Percentiles rank a stretch among this genome's conserved stretches.
phyloP scores from a whole-genome alignment of 805 yeast genomes.

The Suhomyces tanzawaensis region DNA sequence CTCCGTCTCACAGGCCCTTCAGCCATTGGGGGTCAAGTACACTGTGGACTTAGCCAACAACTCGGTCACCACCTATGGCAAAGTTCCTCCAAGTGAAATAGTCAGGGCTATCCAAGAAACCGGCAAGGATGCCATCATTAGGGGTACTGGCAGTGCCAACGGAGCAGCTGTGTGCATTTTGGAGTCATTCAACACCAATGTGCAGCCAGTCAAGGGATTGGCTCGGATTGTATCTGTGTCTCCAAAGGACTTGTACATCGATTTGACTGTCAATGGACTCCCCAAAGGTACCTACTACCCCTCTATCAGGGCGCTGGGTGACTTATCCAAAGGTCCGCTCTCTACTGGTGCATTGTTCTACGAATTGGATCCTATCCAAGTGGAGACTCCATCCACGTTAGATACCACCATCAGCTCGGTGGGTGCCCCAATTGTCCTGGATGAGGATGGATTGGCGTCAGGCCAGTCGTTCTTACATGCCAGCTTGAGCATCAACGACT shows the following conservation, averaged over 20 bases:
- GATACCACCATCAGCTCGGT: conserved; percentile 32
- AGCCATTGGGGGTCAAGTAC: conserved; percentile 48
- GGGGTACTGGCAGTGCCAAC: conserved; percentile 87
- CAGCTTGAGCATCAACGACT: conserved; percentile 49
- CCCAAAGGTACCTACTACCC: conserved; percentile 67
- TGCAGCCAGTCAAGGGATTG: conserved; percentile 74
- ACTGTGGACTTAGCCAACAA: conserved; percentile 59
- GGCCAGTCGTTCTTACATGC: conserved; percentile 42
- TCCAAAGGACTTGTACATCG: conserved; percentile 58
- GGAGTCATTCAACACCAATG: conserved; percentile 58
- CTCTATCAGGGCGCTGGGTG: conserved; percentile 66
- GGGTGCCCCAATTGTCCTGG: conserved; percentile 28
- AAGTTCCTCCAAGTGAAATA: conserved; percentile 72
- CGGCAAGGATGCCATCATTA: conserved; percentile 86
- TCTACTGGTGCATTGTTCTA: conserved; percentile 57
- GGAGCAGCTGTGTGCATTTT: conserved; percentile 89
- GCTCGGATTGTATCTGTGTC: conserved; percentile 77
- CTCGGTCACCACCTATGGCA: conserved; percentile 65
- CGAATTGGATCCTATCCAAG: conserved; percentile 40
- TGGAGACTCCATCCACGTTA: conserved; percentile 21
- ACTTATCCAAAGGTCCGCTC: conserved; percentile 70
- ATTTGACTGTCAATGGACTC: conserved; percentile 74
- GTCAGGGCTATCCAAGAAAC: conserved; percentile 64
- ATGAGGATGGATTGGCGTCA: conserved; percentile 19
- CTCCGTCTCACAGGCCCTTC: conserved; percentile 54